phyloP scores from a whole-genome alignment of 805 yeast genomes.

The Ogataea polymorpha region DNA sequence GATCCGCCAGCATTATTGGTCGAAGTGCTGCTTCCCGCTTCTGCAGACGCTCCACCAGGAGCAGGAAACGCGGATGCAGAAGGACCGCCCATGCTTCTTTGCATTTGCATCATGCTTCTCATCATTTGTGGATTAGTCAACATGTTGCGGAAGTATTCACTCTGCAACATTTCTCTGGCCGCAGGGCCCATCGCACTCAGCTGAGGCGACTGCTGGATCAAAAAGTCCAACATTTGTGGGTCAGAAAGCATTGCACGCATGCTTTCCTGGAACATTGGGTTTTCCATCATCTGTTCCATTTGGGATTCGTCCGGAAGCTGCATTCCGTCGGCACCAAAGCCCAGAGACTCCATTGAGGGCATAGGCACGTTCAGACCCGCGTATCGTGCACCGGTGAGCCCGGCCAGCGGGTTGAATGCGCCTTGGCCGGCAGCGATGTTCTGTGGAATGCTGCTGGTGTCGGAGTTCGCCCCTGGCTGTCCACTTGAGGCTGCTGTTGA shows the following conservation, averaged over 20 bases:
- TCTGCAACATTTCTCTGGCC: constrained; percentile 79
- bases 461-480: constrained; percentile 26
- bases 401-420: constrained; percentile 86
- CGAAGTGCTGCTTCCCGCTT: constrained; percentile 12
- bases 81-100: constrained; percentile 45
- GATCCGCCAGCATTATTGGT: constrained; percentile 17
- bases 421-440: constrained; percentile 87
- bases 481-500: constrained; percentile 21
- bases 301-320: constrained; percentile 75
- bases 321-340: constrained; percentile 92
- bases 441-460: constrained; percentile 53
- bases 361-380: constrained; percentile 84
- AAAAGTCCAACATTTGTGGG: constrained; percentile 82
- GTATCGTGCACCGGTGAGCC: constrained; percentile 90
- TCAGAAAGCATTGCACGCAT: constrained; percentile 80
- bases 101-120: constrained; percentile 78
- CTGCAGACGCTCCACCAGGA: constrained; percentile 40
- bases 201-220: constrained; percentile 82
- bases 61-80: constrained; percentile 41
- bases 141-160: constrained; percentile 78
- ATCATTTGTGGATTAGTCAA: constrained; percentile 80
- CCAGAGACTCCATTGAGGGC: constrained; percentile 61
- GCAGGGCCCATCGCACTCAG: constrained; percentile 85
- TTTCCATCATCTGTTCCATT: constrained; percentile 68
- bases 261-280: constrained; percentile 77